Conservation (phyloP, 208 protist genomes). For the Balamuthia mandrillaris region DNA sequence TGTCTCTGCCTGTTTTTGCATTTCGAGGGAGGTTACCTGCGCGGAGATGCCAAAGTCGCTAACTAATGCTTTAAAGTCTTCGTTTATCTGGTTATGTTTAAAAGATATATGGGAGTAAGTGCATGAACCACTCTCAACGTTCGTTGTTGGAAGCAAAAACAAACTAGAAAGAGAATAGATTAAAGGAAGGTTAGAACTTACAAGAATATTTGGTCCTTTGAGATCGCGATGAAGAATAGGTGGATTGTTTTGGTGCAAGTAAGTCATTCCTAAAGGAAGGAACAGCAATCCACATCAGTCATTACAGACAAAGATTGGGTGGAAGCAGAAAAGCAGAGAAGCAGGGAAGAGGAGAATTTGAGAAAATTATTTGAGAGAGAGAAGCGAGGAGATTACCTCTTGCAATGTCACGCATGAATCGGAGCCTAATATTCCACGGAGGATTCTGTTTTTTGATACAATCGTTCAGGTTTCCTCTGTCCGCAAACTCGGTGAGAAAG, state of each 20-base stretch:
- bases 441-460: neutral
- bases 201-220: conserved; percentile 50
- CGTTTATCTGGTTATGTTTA: neutral
- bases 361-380: no score
- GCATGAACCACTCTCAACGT: neutral
- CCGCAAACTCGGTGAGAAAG: conserved; percentile 15
- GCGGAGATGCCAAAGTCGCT: neutral
- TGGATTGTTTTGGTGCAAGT: conserved; percentile 48
- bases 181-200: neutral
- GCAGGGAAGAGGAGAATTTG: no score
- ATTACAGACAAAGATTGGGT: no score
- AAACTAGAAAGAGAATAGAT: no score
- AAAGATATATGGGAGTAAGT: neutral
- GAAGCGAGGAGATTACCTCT: no score
- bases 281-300: no score
- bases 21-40: no score
- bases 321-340: no score
- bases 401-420: conserved; percentile 46
- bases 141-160: no score
- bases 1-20: no score
- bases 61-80: neutral
- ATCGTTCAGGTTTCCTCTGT: conserved; percentile 1
- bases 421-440: neutral
- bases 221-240: conserved; percentile 58
- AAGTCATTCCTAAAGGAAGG: conserved; percentile 53